phyloP scores from a whole-genome alignment of 2,329 filamentous ascomycete genomes.

The Pseudocercospora fijiensis region DNA sequence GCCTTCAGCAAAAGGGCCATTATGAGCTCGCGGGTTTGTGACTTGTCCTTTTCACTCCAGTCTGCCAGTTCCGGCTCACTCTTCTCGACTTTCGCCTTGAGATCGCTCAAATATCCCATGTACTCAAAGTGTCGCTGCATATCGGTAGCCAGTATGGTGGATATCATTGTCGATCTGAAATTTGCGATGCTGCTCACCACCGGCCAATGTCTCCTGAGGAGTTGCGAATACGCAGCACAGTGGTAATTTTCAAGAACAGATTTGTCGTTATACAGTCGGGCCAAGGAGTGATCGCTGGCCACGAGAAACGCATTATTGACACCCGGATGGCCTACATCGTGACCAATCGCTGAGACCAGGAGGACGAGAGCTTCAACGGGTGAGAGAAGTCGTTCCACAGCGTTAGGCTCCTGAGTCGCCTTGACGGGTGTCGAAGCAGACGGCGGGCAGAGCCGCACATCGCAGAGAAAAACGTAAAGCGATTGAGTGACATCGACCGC shows the following conservation, averaged over 20 bases:
- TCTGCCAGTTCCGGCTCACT: slow-evolving; percentile 63
- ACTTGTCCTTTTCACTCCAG: slow-evolving; percentile 73
- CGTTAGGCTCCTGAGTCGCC: slow-evolving; percentile 40
- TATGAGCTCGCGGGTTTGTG: slow-evolving; percentile 75
- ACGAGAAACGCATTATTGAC: slow-evolving; percentile 97
- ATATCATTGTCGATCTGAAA: slow-evolving; percentile 90
- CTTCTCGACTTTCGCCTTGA: slow-evolving; percentile 74
- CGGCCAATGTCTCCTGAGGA: slow-evolving; percentile 89
- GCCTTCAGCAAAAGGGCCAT: slow-evolving; percentile 96
- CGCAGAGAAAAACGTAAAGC: slow-evolving; percentile 85
- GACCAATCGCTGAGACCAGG: slow-evolving; percentile 92
- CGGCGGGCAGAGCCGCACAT: slow-evolving; percentile 59
- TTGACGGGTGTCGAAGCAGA: slow-evolving; percentile 54
- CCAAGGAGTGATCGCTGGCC: slow-evolving; percentile 85
- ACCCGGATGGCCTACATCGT: slow-evolving; percentile 94
- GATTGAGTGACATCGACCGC: slow-evolving; percentile 95
- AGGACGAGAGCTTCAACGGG: slow-evolving; percentile 88
- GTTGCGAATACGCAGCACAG: slow-evolving; percentile 94
- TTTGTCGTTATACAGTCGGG: slow-evolving; percentile 93
- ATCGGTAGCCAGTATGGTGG: slow-evolving; percentile 93
- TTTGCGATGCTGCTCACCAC: slow-evolving; percentile 72
- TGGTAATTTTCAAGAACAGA: slow-evolving; percentile 97
- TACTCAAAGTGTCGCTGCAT: slow-evolving; percentile 98
- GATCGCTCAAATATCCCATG: slow-evolving; percentile 79
- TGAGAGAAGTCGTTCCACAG: slow-evolving; percentile 73